Percentiles rank a stretch among this genome's conserved stretches.
Evolutionary conservation across 2,329 filamentous ascomycete genomes (phyloP).

Genomic region (Tolypocladium pustulatum): DNA sequence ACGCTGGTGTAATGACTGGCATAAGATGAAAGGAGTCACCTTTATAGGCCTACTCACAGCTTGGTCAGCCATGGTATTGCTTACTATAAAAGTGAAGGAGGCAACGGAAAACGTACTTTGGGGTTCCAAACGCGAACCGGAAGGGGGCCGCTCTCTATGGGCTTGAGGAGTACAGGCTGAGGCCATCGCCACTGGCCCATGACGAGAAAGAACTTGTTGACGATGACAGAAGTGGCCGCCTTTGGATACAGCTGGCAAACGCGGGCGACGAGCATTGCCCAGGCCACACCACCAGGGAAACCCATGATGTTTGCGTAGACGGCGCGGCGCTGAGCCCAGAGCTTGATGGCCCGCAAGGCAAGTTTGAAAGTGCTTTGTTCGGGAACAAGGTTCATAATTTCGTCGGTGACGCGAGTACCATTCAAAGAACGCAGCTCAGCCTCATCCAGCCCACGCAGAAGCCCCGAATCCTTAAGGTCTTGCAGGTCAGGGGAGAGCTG

Average conservation of each 20-base stretch:
- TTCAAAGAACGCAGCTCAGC: constrained; percentile 82
- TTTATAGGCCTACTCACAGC: constrained; percentile 51
- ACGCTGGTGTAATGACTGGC: constrained; percentile 96
- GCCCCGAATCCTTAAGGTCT: constrained; percentile 69
- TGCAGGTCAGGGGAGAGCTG: constrained; percentile 58
- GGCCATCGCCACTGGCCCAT: constrained; percentile 92
- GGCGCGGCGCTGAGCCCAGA: constrained; percentile 87
- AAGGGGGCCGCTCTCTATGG: constrained; percentile 71
- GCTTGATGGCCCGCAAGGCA: constrained; percentile 83
- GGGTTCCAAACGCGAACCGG: constrained; percentile 92
- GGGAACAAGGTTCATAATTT: constrained; percentile 81
- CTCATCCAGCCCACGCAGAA: constrained; percentile 79
- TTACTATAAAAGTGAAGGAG: not conserved
- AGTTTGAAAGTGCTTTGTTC: constrained; percentile 83
- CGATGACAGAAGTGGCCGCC: constrained; percentile 77
- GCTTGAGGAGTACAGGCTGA: constrained; percentile 80
- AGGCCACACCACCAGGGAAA: constrained; percentile 92
- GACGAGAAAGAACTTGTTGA: constrained; percentile 89
- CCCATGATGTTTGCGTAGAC: constrained; percentile 96
- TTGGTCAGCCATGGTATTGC: constrained; percentile 4
- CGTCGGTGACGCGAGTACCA: constrained; percentile 86
- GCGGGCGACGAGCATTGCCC: constrained; percentile 93
- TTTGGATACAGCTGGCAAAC: constrained; percentile 95
- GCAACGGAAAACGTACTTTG: constrained; percentile 41
- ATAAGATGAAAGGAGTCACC: constrained; percentile 81